Evolutionary conservation across 2,329 filamentous ascomycete species (phyloP).

Genomic region (Dactylellina leptospora): DNA sequence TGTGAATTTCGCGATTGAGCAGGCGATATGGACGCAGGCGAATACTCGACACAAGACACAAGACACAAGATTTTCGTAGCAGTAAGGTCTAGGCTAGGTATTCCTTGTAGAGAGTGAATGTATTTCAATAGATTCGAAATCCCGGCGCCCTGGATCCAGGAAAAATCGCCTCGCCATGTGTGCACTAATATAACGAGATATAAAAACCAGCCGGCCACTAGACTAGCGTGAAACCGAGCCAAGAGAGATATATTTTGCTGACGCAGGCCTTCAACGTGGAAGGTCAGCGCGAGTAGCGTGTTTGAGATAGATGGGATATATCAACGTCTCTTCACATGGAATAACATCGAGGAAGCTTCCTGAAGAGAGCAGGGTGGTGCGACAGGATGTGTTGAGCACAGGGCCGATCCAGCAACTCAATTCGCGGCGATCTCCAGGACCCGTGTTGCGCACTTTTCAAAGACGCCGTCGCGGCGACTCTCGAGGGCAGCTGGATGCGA

Average conservation of each 20-base stretch:
- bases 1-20: no score
- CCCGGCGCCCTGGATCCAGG: slow-evolving; percentile 18
- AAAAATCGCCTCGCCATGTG: slow-evolving; percentile 33
- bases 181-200: no score
- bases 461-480: no score
- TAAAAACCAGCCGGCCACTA: slow-evolving; percentile 16
- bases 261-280: slow-evolving; percentile 24
- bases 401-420: slow-evolving; percentile 15
- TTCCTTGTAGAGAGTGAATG: slow-evolving; percentile 5
- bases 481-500: no score
- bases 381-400: slow-evolving; percentile 13
- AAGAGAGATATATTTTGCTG: slow-evolving; percentile 11
- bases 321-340: not conserved
- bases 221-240: slow-evolving; percentile 50
- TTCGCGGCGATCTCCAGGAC: not conserved
- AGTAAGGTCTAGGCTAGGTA: slow-evolving; percentile 24
- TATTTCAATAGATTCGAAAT: not conserved
- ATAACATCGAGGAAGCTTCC: not conserved
- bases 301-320: not conserved
- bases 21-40: no score
- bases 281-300: not conserved
- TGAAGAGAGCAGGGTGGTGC: slow-evolving; percentile 1
- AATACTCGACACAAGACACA: no score
- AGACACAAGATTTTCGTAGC: no score
- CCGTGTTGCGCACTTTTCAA: not conserved